A percentile compares a stretch with the other conserved stretches of the same genome.
phyloP scores from a whole-genome alignment of 2,329 filamentous ascomycete species.

The Penicillium sp. region DNA sequence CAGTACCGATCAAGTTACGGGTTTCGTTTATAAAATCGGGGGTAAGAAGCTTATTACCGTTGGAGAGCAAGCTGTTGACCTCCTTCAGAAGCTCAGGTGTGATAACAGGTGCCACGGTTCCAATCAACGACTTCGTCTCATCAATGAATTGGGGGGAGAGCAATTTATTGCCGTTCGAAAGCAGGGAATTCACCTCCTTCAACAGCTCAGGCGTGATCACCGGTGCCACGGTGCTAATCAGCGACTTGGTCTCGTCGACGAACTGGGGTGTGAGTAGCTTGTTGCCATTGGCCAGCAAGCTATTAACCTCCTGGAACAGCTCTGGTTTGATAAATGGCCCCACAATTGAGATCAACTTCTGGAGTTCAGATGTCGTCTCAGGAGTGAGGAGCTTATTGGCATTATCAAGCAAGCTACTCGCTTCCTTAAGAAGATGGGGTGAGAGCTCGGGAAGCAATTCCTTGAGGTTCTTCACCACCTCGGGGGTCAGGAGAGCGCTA shows the following conservation, averaged over 20 bases:
- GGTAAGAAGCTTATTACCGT: conserved; percentile 10
- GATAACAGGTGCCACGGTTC: conserved; percentile 20
- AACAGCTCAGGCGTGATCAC: conserved; percentile 24
- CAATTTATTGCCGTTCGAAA: conserved; percentile 29
- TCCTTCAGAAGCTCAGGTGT: conserved; percentile 6
- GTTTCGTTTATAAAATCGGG: conserved; percentile 6
- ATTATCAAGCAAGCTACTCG: conserved; percentile 9
- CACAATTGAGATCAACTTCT: conserved; percentile 15
- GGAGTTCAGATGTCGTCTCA: conserved; percentile 2
- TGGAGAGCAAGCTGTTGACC: conserved; percentile 4
- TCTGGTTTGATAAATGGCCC: conserved; percentile 20
- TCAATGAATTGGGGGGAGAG: conserved; percentile 31
- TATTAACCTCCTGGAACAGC: conserved; percentile 18
- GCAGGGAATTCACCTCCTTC: conserved; percentile 24
- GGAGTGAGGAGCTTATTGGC: conserved; percentile 12
- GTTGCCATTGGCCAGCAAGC: conserved; percentile 26
- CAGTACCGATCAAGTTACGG: conserved; percentile 13
- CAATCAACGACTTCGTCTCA: conserved; percentile 24
- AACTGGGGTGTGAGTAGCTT: conserved; percentile 31
- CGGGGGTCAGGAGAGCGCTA: not conserved
- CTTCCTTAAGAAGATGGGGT: conserved; percentile 1
- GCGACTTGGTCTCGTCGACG: conserved; percentile 26
- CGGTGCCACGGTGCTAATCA: conserved; percentile 25
- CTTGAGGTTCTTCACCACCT: conserved; percentile 1
- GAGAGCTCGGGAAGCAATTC: conserved; percentile 1